Evolutionary conservation across 1,284 basidiomycete genomes (phyloP), one percentile per base, ranked within the genome.

Genomic region (Coniferiporia sulphurascens): DNA sequence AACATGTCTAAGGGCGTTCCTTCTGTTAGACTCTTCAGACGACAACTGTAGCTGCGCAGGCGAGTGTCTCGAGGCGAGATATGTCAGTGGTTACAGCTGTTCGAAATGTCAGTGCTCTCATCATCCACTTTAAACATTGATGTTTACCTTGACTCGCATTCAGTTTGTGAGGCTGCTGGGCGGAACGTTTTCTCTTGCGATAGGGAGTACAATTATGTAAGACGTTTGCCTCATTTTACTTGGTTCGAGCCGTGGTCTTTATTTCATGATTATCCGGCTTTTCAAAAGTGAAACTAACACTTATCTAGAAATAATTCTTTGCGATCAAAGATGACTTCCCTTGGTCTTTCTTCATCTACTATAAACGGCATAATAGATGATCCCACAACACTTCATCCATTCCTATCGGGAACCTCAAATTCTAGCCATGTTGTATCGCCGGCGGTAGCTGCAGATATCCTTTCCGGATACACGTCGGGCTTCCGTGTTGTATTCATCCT

Each of bases 401-500:
- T 55, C 21, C 21, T 49, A 15, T 7, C 53, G 1, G 43, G 19
- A 9, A 55, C 32, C 27, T 48, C 52, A 1, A 36, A 19, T 10
- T n/a, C 21, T 15, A 59, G 9, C 19, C 9, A 12, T n/a, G 8
- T n/a, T 13, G 38, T 59, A 2, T 49, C 34, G 17, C n/a, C 53
- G 10, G 36, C 19, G 15, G 44, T 44, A 7, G 58, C 52, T 6
- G 34, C 44, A 19, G 12, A 17, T 19, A 50, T 73, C 32, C 57
- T 74, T 32, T 13, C 55, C 1, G 71, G 67, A 6, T 74, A 72
- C 61, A 66, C 67, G 10, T 35, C 61, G 4, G 74, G 69, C 1
- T 73, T 74, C 58, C 64, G 65, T 3, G 68, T 65, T 27, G 60
- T 75, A 32, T 75, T 75, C 61, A 45, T 64, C 6, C 48, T 67